A percentile compares a stretch with the other conserved stretches of the same genome.
These are phyloP conservation scores for Sphaerulina musiva DNA, from an alignment of 2,329 filamentous ascomycete species.

Conservation along the genomic window DNA sequence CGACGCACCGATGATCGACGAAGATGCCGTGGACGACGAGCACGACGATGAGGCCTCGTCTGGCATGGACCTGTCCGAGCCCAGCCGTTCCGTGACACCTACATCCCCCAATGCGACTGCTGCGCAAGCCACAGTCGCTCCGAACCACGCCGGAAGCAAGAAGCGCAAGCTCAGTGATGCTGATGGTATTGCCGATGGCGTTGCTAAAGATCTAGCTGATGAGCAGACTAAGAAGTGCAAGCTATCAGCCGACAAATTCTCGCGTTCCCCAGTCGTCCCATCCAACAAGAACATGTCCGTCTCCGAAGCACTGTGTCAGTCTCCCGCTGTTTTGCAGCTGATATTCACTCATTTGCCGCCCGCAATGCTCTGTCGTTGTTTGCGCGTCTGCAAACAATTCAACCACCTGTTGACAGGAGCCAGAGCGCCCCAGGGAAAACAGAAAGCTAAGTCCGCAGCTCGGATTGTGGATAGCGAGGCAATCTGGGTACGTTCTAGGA, in stretches of 20 bases:
- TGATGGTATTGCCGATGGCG: conserved; percentile 9
- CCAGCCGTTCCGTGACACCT: conserved; percentile 20
- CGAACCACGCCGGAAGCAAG: conserved; percentile 24
- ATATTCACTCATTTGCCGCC: conserved; percentile 31
- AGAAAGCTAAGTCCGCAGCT: conserved; percentile 13
- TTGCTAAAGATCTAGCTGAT: conserved; percentile 7
- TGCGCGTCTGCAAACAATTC: conserved; percentile 30
- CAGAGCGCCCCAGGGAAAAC: conserved; percentile 11
- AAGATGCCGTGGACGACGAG: too few species aligned
- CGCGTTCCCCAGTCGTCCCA: too few species aligned
- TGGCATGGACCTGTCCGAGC: conserved; percentile 28
- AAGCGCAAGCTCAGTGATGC: conserved; percentile 30
- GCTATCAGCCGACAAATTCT: background rate
- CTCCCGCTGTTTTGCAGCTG: conserved; percentile 31
- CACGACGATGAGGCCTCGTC: conserved; percentile 20
- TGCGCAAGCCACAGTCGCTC: background rate
- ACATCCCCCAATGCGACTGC: conserved; percentile 8
- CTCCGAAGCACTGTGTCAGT: conserved; percentile 10
- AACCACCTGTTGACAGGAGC: conserved; percentile 25
- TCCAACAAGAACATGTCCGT: too few species aligned
- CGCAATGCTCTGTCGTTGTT: conserved; percentile 30
- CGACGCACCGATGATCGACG: too few species aligned
- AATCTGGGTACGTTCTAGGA: conserved; percentile 66
- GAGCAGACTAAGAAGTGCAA: conserved; percentile 23
- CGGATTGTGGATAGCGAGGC: conserved; percentile 51